These are phyloP conservation scores for Marasmius oreades DNA, from an alignment of 1,284 basidiomycete genomes.

Conservation along the genomic window DNA sequence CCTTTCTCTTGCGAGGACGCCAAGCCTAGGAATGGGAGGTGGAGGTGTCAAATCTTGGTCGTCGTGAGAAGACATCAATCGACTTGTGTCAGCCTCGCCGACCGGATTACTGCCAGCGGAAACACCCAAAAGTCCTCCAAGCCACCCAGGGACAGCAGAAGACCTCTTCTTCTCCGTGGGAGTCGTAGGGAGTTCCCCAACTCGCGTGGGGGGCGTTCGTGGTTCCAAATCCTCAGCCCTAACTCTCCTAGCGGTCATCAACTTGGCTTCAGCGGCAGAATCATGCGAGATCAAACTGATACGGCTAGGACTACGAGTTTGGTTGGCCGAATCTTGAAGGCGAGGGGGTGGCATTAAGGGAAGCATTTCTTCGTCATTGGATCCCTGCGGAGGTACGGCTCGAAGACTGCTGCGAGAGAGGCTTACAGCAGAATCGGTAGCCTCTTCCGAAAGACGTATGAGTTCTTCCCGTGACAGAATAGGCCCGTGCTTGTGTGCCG, in stretches of 20 bases:
- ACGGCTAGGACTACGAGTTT: slow-evolving; percentile 7
- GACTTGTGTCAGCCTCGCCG: too few relatives aligned
- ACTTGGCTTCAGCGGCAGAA: slow-evolving; percentile 44
- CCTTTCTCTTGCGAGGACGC: slow-evolving; percentile 37
- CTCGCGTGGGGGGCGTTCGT: slow-evolving; percentile 20
- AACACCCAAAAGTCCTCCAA: slow-evolving; percentile 36
- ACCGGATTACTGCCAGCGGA: background rate
- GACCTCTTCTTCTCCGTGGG: slow-evolving; percentile 4
- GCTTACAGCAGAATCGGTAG: slow-evolving; percentile 15
- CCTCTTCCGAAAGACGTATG: slow-evolving; percentile 31
- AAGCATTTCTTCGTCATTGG: slow-evolving; percentile 19
- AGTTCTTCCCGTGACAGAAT: slow-evolving; percentile 34
- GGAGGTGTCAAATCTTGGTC: background rate
- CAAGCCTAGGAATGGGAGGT: slow-evolving; percentile 20
- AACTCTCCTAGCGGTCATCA: slow-evolving; percentile 59
- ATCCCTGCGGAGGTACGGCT: slow-evolving; percentile 24
- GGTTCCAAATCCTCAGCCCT: slow-evolving; percentile 43
- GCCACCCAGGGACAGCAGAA: slow-evolving; percentile 31
- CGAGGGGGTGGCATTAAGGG: slow-evolving; percentile 31
- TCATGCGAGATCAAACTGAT: slow-evolving; percentile 11
- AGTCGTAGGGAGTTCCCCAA: background rate
- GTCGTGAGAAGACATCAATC: background rate
- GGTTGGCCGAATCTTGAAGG: slow-evolving; percentile 27
- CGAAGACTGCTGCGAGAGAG: slow-evolving; percentile 24
- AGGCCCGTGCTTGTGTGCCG: slow-evolving; percentile 18